Percentiles rank a stretch among this genome's conserved stretches.
phyloP scores from a whole-genome alignment of 257 asterid species.

The Paulownia fortunei region DNA sequence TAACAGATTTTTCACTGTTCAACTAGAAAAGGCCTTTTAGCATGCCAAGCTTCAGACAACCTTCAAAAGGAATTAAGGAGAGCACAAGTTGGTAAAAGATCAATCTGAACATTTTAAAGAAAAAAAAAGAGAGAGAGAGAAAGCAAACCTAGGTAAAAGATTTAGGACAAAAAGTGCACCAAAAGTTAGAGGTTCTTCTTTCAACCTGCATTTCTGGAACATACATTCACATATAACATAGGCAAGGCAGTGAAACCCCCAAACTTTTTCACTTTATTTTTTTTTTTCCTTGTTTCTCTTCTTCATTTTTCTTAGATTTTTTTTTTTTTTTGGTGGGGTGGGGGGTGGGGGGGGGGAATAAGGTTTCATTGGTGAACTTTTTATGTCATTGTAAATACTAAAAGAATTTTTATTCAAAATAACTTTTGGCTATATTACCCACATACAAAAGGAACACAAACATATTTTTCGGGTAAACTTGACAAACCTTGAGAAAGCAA shows the following conservation, averaged over 20 bases:
- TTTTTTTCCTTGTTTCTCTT: background rate
- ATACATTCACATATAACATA: slow-evolving; percentile 16
- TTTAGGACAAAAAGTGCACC: slow-evolving; percentile 91
- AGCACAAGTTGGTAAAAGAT: slow-evolving; percentile 34
- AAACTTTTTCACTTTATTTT: background rate
- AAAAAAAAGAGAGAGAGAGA: background rate
- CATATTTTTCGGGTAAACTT: slow-evolving; percentile 88
- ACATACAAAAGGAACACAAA: slow-evolving; percentile 87
- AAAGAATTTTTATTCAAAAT: slow-evolving; percentile 10
- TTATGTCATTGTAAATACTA: slow-evolving; percentile 2
- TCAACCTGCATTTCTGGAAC: slow-evolving; percentile 94
- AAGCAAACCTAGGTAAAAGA: slow-evolving; percentile 85
- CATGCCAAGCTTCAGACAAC: slow-evolving; percentile 93
- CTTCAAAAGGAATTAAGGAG: slow-evolving; percentile 52
- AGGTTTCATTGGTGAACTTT: slow-evolving; percentile 13
- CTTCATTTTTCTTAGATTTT: slow-evolving; percentile 23
- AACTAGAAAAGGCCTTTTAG: slow-evolving; percentile 78
- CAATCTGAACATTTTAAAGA: slow-evolving; percentile 6
- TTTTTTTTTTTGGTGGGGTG: no score
- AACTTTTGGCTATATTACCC: slow-evolving; percentile 45
- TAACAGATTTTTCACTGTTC: slow-evolving; percentile 83
- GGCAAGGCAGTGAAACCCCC: slow-evolving; percentile 24
- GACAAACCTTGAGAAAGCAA: slow-evolving; percentile 92
- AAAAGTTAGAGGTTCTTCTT: slow-evolving; percentile 84
- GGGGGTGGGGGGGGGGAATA: no score